Conservation (phyloP, 2,329 filamentous ascomycete genomes). For the Aspergillus puulaauensis region DNA sequence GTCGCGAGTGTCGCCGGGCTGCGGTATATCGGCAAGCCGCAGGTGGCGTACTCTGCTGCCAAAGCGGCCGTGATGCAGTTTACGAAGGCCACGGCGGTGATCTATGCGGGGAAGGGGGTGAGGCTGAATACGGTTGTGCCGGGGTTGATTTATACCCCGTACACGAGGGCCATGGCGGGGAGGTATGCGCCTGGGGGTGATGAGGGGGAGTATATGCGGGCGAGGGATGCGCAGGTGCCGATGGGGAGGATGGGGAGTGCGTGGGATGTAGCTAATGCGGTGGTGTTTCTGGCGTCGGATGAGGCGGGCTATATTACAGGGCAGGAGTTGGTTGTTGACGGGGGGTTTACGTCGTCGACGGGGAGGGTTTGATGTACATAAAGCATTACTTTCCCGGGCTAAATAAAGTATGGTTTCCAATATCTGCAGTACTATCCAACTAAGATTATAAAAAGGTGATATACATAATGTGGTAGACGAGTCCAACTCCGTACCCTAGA, state of each 20-base stretch:
- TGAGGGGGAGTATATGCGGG: constrained; percentile 43
- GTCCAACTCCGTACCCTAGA: too few relatives aligned
- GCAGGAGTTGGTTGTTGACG: constrained; percentile 38
- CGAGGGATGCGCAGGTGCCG: constrained; percentile 25
- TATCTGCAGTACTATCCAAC: too few relatives aligned
- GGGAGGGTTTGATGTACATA: background rate
- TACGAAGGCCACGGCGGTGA: constrained; percentile 50
- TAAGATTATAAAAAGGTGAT: too few relatives aligned
- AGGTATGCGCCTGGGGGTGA: constrained; percentile 49
- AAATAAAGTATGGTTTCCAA: too few relatives aligned
- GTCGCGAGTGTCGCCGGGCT: constrained; percentile 54
- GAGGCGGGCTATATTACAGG: constrained; percentile 36
- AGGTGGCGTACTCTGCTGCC: constrained; percentile 55
- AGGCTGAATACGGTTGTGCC: constrained; percentile 44
- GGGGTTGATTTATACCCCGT: background rate
- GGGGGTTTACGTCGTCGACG: constrained; percentile 16
- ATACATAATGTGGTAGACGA: too few relatives aligned
- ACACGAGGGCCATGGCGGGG: constrained; percentile 28
- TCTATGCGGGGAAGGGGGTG: constrained; percentile 39
- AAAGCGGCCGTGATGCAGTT: constrained; percentile 56
- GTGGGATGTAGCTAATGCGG: constrained; percentile 35
- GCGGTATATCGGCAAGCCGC: constrained; percentile 29
- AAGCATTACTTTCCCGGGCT: background rate
- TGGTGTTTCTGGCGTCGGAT: constrained; percentile 30
- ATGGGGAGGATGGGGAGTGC: constrained; percentile 34